These are phyloP conservation scores for Fusarium sp. DNA, from an alignment of 2,329 filamentous ascomycete species.

Conservation along the genomic window DNA sequence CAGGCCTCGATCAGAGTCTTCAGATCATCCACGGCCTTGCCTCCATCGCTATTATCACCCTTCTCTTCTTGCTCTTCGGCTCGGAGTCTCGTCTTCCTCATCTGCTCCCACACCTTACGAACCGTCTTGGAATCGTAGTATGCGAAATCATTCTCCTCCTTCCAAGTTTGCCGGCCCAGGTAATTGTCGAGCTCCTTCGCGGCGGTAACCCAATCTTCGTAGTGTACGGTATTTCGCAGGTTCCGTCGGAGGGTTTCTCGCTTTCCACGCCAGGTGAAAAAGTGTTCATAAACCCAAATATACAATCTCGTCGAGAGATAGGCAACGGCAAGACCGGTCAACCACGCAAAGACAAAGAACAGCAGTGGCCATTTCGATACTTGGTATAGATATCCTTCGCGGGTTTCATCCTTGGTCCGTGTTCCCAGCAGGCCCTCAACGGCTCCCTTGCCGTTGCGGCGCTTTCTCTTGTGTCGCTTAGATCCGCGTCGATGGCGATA, in stretches of 20 bases:
- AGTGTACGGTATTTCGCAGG: conserved; percentile 75
- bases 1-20: conserved; percentile 83
- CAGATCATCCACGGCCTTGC: conserved; percentile 74
- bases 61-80: conserved; percentile 62
- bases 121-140: conserved; percentile 92
- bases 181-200: conserved; percentile 82
- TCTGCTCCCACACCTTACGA: conserved; percentile 75
- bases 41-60: conserved; percentile 48
- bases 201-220: conserved; percentile 81
- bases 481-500: conserved; percentile 51
- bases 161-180: conserved; percentile 82
- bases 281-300: conserved; percentile 91
- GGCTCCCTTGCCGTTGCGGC: conserved; percentile 49
- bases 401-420: conserved; percentile 84
- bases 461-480: conserved; percentile 46
- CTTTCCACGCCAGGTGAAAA: conserved; percentile 85
- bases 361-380: conserved; percentile 93
- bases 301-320: conserved; percentile 88
- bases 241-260: conserved; percentile 74
- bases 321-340: conserved; percentile 70
- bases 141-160: conserved; percentile 76
- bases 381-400: conserved; percentile 90
- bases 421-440: conserved; percentile 57
- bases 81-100: conserved; percentile 68
- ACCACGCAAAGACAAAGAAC: conserved; percentile 79